Evolutionary conservation across 83 land plant genomes (phyloP).

Genomic region (Thuja plicata): DNA sequence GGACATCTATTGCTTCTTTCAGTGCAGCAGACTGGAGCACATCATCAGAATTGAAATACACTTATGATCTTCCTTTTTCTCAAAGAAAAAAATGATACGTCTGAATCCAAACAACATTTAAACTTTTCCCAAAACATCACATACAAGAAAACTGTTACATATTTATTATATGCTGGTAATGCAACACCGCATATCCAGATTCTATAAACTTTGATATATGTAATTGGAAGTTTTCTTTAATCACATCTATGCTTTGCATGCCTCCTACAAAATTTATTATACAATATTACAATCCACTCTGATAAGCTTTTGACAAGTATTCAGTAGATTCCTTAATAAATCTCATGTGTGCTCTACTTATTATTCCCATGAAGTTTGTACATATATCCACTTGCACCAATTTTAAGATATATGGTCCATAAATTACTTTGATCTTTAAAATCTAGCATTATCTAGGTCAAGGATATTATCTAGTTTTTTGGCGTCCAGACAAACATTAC

Average conservation of each 20-base stretch:
- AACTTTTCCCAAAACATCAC: neutral
- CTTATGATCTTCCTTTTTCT: neutral
- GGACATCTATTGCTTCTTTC: slow-evolving; percentile 92
- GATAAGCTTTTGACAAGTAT: neutral
- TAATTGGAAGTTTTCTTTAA: neutral
- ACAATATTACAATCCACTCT: neutral
- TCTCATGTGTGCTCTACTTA: neutral
- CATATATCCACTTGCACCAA: neutral
- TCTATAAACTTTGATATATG: neutral
- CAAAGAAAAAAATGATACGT: neutral
- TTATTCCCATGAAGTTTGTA: no score
- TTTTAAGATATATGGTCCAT: neutral
- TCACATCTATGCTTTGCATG: neutral
- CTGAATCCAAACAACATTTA: neutral
- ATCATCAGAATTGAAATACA: neutral
- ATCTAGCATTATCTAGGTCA: neutral
- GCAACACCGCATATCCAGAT: neutral
- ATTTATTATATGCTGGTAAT: neutral
- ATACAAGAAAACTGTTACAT: neutral
- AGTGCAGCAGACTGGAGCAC: slow-evolving; percentile 75
- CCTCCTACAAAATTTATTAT: neutral
- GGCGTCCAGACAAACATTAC: slow-evolving; percentile 22
- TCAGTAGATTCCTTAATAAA: neutral
- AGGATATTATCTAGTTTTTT: neutral
- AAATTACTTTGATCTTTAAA: neutral